Conservation (phyloP, 2,329 filamentous ascomycete genomes). For the Microdochium nivale region DNA sequence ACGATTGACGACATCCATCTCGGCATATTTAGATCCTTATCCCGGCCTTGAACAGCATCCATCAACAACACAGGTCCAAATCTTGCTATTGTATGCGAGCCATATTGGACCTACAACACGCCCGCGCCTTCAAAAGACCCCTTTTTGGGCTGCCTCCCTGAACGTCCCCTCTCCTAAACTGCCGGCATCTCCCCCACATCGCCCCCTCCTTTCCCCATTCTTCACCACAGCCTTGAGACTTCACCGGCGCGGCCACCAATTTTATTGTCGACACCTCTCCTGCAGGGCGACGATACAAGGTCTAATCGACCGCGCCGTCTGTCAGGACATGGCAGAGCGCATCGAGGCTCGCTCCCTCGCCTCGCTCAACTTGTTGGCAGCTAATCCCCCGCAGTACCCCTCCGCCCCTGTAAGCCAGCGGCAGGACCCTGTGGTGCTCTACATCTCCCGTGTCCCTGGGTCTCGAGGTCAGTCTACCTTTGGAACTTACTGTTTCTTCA, state of each 20-base stretch:
- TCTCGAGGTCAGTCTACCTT: slow-evolving; percentile 58
- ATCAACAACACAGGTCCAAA: no score
- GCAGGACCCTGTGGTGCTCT: slow-evolving; percentile 69
- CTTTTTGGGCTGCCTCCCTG: no score
- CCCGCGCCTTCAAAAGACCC: no score
- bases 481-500: background rate
- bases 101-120: no score
- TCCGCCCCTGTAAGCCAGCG: slow-evolving; percentile 62
- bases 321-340: slow-evolving; percentile 20
- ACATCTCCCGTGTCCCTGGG: slow-evolving; percentile 88
- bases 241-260: background rate
- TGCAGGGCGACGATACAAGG: background rate
- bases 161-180: no score
- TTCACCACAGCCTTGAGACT: background rate
- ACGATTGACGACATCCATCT: no score
- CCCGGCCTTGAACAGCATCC: no score
- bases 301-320: background rate
- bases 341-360: slow-evolving; percentile 81
- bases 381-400: slow-evolving; percentile 80
- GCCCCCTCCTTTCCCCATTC: background rate
- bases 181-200: no score
- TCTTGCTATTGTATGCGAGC: no score
- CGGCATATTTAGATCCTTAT: no score
- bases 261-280: background rate
- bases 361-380: slow-evolving; percentile 69